Evolutionary conservation across 208 protist species (phyloP), one percentile per base, ranked within the genome.

Genomic region (Acanthamoeba sp.): DNA sequence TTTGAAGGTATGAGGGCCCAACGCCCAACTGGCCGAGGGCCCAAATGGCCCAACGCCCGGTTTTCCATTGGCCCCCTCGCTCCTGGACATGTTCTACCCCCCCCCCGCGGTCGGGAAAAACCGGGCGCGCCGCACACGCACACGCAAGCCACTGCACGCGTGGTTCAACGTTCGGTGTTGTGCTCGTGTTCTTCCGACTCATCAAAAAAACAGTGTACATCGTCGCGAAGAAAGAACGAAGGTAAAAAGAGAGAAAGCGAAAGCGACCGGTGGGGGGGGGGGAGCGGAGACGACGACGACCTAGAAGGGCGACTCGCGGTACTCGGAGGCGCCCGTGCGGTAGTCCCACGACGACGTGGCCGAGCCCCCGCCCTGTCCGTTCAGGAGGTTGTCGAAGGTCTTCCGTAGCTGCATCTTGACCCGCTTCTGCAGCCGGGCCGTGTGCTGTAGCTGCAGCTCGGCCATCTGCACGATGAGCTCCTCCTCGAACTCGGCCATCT

Each of bases 231-330:
- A n/a, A n/a, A n/a, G n/a, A n/a, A n/a, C n/a, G n/a, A n/a, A n/a
- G n/a, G n/a, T n/a, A n/a, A n/a, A n/a, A 48, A 48, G 42, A 48
- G 6, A 48, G 10, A 48, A 10, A 48, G 10, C 42, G 42, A 48
- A 48, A 64, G 57, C 57, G 57, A 64, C 27, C 3, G 57, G 2
- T 18, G 16, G 14, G 16, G 10, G 52, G 52, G 20, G 52, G 20
- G 20, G 52, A 24, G 52, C 52, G 7, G 29, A 73, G 9, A 29
- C n/a, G 3, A 40, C n/a, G 4, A 2, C 14, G 12, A 5, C 38
- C 40, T 71, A 82, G 73, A 82, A 82, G 73, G 73, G 73, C 73
- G 73, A 82, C 73, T 82, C 73, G 40, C 73, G 73, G 73, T 82
- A 82, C 73, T 82, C 73, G 32, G 38, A 52, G 38, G 40, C 24